Conservation (phyloP, 768 basidiomycete genomes). For the Mycena capillaripes region DNA sequence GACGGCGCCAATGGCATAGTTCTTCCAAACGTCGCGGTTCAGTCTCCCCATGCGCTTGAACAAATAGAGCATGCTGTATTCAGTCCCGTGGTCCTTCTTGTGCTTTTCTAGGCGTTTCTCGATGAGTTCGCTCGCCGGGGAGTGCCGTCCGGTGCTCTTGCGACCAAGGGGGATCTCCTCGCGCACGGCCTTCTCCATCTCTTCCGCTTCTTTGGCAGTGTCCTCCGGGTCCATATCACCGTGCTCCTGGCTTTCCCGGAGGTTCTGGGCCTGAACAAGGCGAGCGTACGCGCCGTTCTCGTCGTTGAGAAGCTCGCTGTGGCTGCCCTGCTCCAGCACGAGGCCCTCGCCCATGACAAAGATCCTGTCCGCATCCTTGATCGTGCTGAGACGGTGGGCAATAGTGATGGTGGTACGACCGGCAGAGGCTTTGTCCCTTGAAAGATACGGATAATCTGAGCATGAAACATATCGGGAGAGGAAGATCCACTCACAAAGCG, state of each 20-base stretch:
- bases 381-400: slow-evolving; percentile 85
- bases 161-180: slow-evolving; percentile 76
- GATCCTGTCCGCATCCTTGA: slow-evolving; percentile 87
- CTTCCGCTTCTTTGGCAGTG: slow-evolving; percentile 51
- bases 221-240: slow-evolving; percentile 43
- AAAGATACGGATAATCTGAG: neutral
- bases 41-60: slow-evolving; percentile 80
- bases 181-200: slow-evolving; percentile 68
- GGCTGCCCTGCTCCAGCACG: slow-evolving; percentile 86
- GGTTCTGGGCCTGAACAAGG: slow-evolving; percentile 84
- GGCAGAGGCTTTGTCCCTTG: slow-evolving; percentile 77
- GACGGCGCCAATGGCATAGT: slow-evolving; percentile 70
- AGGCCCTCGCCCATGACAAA: slow-evolving; percentile 92
- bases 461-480: neutral
- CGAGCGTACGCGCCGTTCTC: slow-evolving; percentile 78
- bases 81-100: slow-evolving; percentile 47
- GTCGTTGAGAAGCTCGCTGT: slow-evolving; percentile 72
- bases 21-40: slow-evolving; percentile 69
- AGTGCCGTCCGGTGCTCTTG: slow-evolving; percentile 68
- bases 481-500: slow-evolving; percentile 61
- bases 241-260: slow-evolving; percentile 68
- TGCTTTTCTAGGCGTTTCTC: slow-evolving; percentile 60
- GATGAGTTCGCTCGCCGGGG: slow-evolving; percentile 77
- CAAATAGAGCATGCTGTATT: slow-evolving; percentile 68
- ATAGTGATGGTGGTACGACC: slow-evolving; percentile 61